These are phyloP conservation scores for Lactarius deliciosus DNA, from an alignment of 768 basidiomycete genomes.

Conservation along the genomic window DNA sequence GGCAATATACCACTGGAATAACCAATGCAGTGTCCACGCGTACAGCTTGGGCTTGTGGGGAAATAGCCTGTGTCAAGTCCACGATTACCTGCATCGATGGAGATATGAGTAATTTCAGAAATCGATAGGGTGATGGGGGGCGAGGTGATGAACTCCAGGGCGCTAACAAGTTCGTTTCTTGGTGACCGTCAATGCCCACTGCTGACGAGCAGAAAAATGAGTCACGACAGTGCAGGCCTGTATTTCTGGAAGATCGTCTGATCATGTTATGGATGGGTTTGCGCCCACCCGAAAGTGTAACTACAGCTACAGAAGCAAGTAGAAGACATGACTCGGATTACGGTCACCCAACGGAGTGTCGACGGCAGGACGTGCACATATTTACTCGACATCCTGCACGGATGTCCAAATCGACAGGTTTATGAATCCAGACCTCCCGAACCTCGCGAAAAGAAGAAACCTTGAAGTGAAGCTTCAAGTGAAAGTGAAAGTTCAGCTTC, in stretches of 20 bases:
- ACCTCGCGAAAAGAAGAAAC: background rate
- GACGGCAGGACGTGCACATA: too few relatives aligned
- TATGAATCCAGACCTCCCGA: background rate
- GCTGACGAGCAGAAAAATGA: background rate
- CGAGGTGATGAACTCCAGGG: background rate
- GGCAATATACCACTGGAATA: background rate
- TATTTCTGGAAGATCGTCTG: background rate
- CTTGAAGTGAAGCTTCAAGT: background rate
- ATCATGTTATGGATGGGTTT: background rate
- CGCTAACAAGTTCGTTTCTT: too few relatives aligned
- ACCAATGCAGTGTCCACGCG: background rate
- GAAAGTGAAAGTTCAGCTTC: background rate
- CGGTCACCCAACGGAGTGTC: background rate
- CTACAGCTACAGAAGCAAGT: too few relatives aligned
- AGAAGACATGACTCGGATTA: background rate
- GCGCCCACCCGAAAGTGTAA: background rate
- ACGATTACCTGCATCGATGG: background rate
- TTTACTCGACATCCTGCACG: background rate
- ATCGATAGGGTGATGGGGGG: background rate
- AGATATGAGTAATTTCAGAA: background rate
- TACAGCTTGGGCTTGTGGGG: background rate
- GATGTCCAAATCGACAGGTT: background rate
- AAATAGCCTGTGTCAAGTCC: background rate
- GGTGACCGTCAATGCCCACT: background rate
- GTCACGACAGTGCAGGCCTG: background rate